Evolutionary conservation across 257 asterid genomes (phyloP).

Genomic region (Jasminum sambac): DNA sequence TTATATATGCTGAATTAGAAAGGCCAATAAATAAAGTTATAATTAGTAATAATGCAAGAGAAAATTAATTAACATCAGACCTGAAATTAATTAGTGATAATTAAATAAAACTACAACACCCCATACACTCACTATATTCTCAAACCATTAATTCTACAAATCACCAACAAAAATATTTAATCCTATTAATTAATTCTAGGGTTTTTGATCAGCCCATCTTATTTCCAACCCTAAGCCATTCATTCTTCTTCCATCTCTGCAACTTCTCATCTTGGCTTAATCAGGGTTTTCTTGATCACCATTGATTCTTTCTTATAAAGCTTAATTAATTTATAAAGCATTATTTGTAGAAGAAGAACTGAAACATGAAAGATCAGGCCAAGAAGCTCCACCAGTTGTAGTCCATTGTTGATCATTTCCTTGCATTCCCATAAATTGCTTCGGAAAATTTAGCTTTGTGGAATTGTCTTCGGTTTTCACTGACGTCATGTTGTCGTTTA

Average conservation of each 20-base stretch:
- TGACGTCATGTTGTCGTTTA: constrained; percentile 46
- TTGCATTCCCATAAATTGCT: constrained; percentile 45
- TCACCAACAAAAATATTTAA: not conserved
- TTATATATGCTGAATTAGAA: not conserved
- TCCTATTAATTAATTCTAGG: not conserved
- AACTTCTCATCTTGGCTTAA: not conserved
- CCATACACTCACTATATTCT: not conserved
- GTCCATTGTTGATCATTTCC: constrained; percentile 45
- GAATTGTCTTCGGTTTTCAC: constrained; percentile 66
- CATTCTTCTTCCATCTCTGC: not conserved
- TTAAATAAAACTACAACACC: not conserved
- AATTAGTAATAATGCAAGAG: not conserved
- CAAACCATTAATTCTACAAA: not conserved
- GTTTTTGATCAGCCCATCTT: not conserved
- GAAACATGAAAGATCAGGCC: constrained; percentile 72
- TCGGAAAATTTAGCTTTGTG: constrained; percentile 41
- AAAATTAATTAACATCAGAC: not conserved
- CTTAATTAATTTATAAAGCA: constrained; percentile 31
- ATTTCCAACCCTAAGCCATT: not conserved
- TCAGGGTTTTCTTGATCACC: not conserved
- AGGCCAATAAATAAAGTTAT: not conserved
- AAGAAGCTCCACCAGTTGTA: constrained; percentile 27
- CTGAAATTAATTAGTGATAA: not conserved
- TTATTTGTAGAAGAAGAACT: constrained; percentile 69
- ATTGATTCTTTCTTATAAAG: not conserved